These are phyloP conservation scores for Rhododendron simsii DNA, from an alignment of 148 eudicot species.

Conservation along the genomic window DNA sequence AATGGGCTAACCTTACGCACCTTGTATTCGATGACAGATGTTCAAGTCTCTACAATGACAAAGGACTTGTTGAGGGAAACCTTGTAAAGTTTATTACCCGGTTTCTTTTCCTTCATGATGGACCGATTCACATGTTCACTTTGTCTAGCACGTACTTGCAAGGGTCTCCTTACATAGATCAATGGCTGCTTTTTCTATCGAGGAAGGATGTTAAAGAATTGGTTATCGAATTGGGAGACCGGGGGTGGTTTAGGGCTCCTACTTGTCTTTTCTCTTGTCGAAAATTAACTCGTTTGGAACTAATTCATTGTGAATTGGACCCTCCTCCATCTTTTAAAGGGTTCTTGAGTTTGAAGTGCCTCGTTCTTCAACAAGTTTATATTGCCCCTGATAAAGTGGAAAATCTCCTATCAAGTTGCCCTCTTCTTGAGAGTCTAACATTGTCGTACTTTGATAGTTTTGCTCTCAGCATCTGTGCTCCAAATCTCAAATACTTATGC, in stretches of 20 bases:
- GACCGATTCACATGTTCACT: slow-evolving; percentile 56
- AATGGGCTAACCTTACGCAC: slow-evolving; percentile 51
- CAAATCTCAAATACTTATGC: slow-evolving; percentile 49
- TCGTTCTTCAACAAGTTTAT: slow-evolving; percentile 51
- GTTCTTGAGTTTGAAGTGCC: slow-evolving; percentile 38
- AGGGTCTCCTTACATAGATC: slow-evolving; percentile 54
- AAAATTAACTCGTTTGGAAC: slow-evolving; percentile 49
- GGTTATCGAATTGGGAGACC: slow-evolving; percentile 47
- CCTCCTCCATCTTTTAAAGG: slow-evolving; percentile 49
- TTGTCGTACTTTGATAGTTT: slow-evolving; percentile 53
- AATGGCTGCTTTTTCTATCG: slow-evolving; percentile 63
- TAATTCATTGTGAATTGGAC: slow-evolving; percentile 55
- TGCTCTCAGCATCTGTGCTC: slow-evolving; percentile 46
- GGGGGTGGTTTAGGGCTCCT: slow-evolving; percentile 54
- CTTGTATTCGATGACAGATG: slow-evolving; percentile 51
- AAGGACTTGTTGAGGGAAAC: slow-evolving; percentile 26
- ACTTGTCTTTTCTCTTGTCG: slow-evolving; percentile 44
- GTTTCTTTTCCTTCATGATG: slow-evolving; percentile 49
- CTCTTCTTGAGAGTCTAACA: slow-evolving; percentile 54
- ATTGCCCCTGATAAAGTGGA: slow-evolving; percentile 47
- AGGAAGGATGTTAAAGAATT: slow-evolving; percentile 51
- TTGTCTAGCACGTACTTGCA: slow-evolving; percentile 38
- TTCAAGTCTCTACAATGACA: slow-evolving; percentile 29
- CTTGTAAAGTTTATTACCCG: slow-evolving; percentile 44
- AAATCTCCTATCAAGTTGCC: slow-evolving; percentile 44